Evolutionary conservation across 768 basidiomycete genomes (phyloP), one percentile per base, ranked within the genome.

Genomic region (Amanita polypyramis): DNA sequence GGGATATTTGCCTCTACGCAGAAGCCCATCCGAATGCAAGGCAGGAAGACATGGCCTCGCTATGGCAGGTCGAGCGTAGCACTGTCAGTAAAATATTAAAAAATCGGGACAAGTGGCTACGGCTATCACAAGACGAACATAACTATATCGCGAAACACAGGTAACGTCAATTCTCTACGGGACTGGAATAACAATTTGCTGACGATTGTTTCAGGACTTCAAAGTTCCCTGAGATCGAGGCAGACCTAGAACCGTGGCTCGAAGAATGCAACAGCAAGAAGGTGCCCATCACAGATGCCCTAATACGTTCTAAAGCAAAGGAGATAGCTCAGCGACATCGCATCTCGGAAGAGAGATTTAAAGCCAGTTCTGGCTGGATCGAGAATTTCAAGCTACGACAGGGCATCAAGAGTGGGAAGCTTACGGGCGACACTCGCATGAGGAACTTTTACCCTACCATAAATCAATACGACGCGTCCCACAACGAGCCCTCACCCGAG

Each of bases 51-150:
- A 89, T 94, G 55, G 91, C 84, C 4, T 68, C 69, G 9, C 65
- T 68, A 27, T 93, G 83, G 60, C 76, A 77, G 43, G 84, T 92
- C 51, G 91, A 94, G 59, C 80, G 91, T 45, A 92, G 88, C 66
- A 94, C 91, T n/a, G 83, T 94, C 62, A 87, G 85, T 65, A 93
- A 94, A 67, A 92, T 91, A 53, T 72, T 93, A 54, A 92, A 92
- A 63, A 68, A 84, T 58, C 89, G 85, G 64, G 71, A 73, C n/a
- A 77, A 79, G 54, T 94, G 89, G 90, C 67, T 92, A 59, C 79
- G 74, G 54, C 72, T 85, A 34, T 71, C 74, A 11, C 74, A 74
- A 47, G 74, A 79, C 57, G 75, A 76, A 50, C 72, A 70, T 50
- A 68, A 76, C 51, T 72, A 73, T 44, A 70, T 79, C 50, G 73